phyloP scores from a whole-genome alignment of 2,329 filamentous ascomycete species.

The Monascus ruber region DNA sequence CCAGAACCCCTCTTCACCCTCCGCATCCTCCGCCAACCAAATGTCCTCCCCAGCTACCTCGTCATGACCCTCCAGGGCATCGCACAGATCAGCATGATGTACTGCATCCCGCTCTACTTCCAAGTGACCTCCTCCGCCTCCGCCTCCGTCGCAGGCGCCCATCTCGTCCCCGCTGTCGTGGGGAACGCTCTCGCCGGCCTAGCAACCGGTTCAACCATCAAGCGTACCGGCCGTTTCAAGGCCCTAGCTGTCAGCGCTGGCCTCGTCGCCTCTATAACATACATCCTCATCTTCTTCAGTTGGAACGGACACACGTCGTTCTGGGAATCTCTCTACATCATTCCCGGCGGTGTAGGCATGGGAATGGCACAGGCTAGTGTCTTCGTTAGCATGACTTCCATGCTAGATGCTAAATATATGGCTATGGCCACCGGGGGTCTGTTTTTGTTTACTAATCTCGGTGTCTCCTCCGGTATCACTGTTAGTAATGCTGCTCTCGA shows the following conservation, averaged over 20 bases:
- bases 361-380: conserved; percentile 36
- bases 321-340: conserved; percentile 48
- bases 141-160: conserved; percentile 47
- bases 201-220: conserved; percentile 47
- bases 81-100: conserved; percentile 54
- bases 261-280: conserved; percentile 39
- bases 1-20: conserved; percentile 26
- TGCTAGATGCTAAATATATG: conserved; percentile 34
- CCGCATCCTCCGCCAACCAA: conserved; percentile 19
- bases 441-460: conserved; percentile 36
- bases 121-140: conserved; percentile 49
- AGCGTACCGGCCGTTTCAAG: conserved; percentile 50
- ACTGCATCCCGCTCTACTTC: conserved; percentile 58
- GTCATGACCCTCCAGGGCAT: conserved; percentile 43
- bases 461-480: conserved; percentile 30
- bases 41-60: conserved; percentile 18
- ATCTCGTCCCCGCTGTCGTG: conserved; percentile 55
- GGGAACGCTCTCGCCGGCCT: conserved; percentile 56
- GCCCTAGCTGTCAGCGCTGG: conserved; percentile 41
- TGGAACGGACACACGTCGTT: conserved; percentile 51
- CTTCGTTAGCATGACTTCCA: conserved; percentile 41
- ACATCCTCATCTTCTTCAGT: conserved; percentile 40
- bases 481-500: conserved; percentile 27
- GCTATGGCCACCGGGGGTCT: conserved; percentile 41
- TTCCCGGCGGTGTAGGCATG: conserved; percentile 44